A percentile compares a stretch with the other conserved stretches of the same genome.
These are phyloP conservation scores for Spongiforma sp. DNA, from an alignment of 1,284 basidiomycete species.

Conservation along the genomic window DNA sequence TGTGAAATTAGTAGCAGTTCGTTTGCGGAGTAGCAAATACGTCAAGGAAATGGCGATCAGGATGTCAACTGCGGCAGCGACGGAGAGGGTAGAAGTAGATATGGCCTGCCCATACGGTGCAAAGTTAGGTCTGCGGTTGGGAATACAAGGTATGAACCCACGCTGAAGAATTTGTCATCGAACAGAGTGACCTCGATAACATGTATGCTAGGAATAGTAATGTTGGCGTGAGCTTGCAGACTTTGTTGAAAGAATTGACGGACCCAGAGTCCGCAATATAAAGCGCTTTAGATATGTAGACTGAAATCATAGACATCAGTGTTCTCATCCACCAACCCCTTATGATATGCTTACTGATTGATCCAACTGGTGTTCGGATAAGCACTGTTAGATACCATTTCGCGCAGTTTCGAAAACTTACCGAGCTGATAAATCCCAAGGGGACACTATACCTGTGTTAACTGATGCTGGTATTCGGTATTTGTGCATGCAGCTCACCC, in stretches of 20 bases:
- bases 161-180: not conserved
- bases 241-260: not conserved
- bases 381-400: not conserved
- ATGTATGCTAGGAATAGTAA: conserved; percentile 1
- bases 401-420: not conserved
- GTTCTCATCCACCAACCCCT: not conserved
- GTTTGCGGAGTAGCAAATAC: conserved; percentile 8
- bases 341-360: conserved; percentile 2
- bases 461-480: not conserved
- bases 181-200: not conserved
- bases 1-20: not conserved
- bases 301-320: not conserved
- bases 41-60: conserved; percentile 11
- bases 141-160: not conserved
- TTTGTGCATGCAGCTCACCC: not conserved
- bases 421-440: conserved; percentile 2
- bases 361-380: conserved; percentile 1
- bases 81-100: not conserved
- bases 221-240: no score
- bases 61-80: conserved; percentile 9
- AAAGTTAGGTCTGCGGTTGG: not conserved
- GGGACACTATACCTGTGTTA: conserved; percentile 1
- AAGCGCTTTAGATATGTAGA: not conserved
- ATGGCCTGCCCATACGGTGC: not conserved
- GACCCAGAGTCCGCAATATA: not conserved